Evolutionary conservation across 768 basidiomycete genomes (phyloP), one percentile per base, ranked within the genome.

Genomic region (Hortiboletus campestris): DNA sequence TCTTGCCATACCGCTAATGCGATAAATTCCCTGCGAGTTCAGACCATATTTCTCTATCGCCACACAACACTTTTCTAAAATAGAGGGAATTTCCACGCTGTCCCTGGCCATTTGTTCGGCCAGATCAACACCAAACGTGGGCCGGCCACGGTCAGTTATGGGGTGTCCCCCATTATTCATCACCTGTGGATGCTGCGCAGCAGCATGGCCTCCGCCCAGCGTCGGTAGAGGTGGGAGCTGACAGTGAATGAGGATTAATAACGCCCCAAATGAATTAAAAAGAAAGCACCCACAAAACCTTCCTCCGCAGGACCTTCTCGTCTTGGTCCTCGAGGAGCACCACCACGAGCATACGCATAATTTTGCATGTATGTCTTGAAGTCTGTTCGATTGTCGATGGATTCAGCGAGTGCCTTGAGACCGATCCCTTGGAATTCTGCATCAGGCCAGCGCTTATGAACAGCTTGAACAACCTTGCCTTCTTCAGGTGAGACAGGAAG

Each of bases 351-450:
- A 66, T 95, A 93, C 1, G 91, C 88, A 67, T 96, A 99, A 68
- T 97, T 94, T 68, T 97, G 93, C 95, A 99, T 98, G 69, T 88
- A 99, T 9, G 81, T 84, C 75, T 90, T 96, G 76, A 99, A 98
- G 72, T 99, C 97, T 35, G 86, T 80, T 38, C 94, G 84, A 64
- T 94, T 94, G 73, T 99, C 96, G 62, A 99, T 97, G 6, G 84
- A 82, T 69, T 98, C 95, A 55, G 89, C 87, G 22, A 91, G 84
- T 2, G 87, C 77, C 70, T 96, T 96, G 46, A 99, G 75, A 13
- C 96, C 94, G 8, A 83, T 76, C 4, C 78, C 83, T 83, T 66
- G 56, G 20, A 34, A 32, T 25, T 19, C 34, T 28, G 35, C 6
- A n/a, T 64, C 25, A 60, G 36, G 22, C 38, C 20, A 44, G 38